Evolutionary conservation across 768 basidiomycete species (phyloP), one percentile per base, ranked within the genome.

Genomic region (Lentinula lateritia): DNA sequence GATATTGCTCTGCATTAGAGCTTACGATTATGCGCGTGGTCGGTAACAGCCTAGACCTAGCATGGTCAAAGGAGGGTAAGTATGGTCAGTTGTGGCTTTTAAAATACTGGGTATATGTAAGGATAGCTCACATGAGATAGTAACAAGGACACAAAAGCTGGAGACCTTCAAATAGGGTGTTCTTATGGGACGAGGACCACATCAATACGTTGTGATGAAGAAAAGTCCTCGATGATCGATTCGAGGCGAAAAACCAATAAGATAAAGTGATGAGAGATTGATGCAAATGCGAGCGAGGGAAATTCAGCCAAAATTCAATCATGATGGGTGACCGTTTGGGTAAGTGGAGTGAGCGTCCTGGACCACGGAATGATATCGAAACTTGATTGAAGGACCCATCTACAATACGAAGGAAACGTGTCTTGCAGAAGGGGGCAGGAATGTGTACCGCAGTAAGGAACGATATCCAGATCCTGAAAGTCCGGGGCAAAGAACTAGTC

Each of bases 1-100:
- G 68, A 65, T 83, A 83, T 61, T 80, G 76, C 69, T 82, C 79
- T 23, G 75, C 78, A 60, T 82, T 80, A n/a, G 75, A 77, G 61
- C 76, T 80, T 56, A 76, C 80, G 56, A 83, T 76, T 35, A 83
- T 73, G 58, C 78, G 78, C 18, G 79, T 76, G 46, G 74, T 69
- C 3, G 76, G 61, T 42, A 60, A 52, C 43, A 32, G 34, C 34
- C 59, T 60, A 20, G 41, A 48, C 34, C 32, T 41, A 35, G 13
- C 10, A 13, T n/a, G n/a, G 15, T 13, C 8, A 16, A 28, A 46
- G 46, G n/a, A 43, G 7, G 10, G n/a, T n/a, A 0, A 28, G 28
- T 28, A 28, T 28, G 45, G n/a, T 50, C n/a, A 18, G 20, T 48
- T 41, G 32, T 34, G 39, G 41, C 8, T 45, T 23, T 42, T 23